Evolutionary conservation across 2,329 filamentous ascomycete genomes (phyloP).

Genomic region (Fusarium coffeatum): DNA sequence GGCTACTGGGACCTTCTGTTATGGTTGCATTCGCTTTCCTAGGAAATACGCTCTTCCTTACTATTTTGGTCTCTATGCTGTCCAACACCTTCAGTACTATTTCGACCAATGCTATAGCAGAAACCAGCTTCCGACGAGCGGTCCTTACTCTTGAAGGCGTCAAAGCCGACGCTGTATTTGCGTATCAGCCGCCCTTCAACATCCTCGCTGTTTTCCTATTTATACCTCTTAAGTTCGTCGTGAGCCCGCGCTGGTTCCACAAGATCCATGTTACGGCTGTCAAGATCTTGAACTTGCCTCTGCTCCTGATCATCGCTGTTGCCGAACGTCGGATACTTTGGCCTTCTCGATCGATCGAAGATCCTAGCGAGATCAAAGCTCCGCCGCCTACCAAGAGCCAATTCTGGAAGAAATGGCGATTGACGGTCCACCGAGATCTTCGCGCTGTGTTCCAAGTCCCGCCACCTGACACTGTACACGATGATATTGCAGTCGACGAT

Average conservation of each 20-base stretch:
- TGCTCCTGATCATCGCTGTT: conserved; percentile 76
- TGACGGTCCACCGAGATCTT: conserved; percentile 78
- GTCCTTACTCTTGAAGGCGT: conserved; percentile 88
- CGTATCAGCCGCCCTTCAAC: conserved; percentile 86
- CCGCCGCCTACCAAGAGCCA: conserved; percentile 51
- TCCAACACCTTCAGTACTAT: conserved; percentile 86
- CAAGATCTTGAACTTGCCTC: conserved; percentile 78
- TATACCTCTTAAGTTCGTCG: conserved; percentile 80
- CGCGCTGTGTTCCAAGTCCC: conserved; percentile 78
- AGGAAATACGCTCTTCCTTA: conserved; percentile 89
- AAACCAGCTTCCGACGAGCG: conserved; percentile 84
- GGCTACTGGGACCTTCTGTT: conserved; percentile 79
- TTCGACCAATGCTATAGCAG: conserved; percentile 79
- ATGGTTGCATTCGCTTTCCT: conserved; percentile 89
- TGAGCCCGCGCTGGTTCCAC: conserved; percentile 88
- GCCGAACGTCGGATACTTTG: conserved; percentile 78
- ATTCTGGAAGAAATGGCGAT: conserved; percentile 75
- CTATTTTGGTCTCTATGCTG: conserved; percentile 87
- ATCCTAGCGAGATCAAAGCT: conserved; percentile 30
- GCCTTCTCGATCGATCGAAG: conserved; percentile 50
- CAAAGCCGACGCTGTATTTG: conserved; percentile 85
- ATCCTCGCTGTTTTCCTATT: conserved; percentile 79
- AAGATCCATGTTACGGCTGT: conserved; percentile 86
- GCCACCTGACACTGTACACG: conserved; percentile 70
- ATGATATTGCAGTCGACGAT: conserved; percentile 69